Percentiles rank a stretch among this genome's conserved stretches.
phyloP scores from a whole-genome alignment of 805 yeast species.

The Saturnispora saitoi region DNA sequence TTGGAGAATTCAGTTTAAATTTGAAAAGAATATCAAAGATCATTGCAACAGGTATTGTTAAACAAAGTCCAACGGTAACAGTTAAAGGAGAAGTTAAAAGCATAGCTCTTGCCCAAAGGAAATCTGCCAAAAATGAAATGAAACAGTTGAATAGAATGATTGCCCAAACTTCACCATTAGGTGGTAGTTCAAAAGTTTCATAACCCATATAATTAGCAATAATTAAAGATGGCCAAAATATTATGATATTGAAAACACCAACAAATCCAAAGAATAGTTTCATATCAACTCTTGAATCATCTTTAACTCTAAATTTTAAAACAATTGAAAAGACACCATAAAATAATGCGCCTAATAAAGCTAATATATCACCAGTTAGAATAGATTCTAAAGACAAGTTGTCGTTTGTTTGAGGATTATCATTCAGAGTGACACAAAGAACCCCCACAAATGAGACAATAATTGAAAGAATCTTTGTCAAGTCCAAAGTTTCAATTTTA shows the following conservation, averaged over 20 bases:
- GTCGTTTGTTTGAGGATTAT: constrained; percentile 33
- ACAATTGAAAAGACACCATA: constrained; percentile 89
- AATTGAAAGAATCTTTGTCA: constrained; percentile 60
- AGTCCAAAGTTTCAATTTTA: constrained; percentile 60
- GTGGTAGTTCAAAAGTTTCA: constrained; percentile 71
- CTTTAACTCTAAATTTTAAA: constrained; percentile 61
- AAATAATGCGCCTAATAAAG: constrained; percentile 76
- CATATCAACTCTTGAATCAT: constrained; percentile 73
- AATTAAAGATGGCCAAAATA: constrained; percentile 76
- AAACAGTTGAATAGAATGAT: constrained; percentile 58
- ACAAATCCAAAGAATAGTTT: constrained; percentile 91
- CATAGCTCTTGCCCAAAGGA: constrained; percentile 94
- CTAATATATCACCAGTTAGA: constrained; percentile 68
- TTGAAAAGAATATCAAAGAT: constrained; percentile 77
- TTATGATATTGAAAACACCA: constrained; percentile 67
- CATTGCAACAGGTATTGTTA: constrained; percentile 93
- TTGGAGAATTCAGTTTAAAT: constrained; percentile 47
- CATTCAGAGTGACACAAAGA: constrained; percentile 64
- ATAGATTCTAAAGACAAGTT: constrained; percentile 11
- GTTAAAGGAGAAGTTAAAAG: constrained; percentile 88
- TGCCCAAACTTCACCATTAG: constrained; percentile 37
- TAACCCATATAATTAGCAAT: constrained; percentile 53
- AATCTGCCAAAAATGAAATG: constrained; percentile 80
- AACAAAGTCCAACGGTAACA: constrained; percentile 88
- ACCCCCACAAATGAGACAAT: constrained; percentile 72